Percentiles rank a stretch among this genome's conserved stretches.
phyloP scores from a whole-genome alignment of 148 eudicot species.

The Drosera capensis region DNA sequence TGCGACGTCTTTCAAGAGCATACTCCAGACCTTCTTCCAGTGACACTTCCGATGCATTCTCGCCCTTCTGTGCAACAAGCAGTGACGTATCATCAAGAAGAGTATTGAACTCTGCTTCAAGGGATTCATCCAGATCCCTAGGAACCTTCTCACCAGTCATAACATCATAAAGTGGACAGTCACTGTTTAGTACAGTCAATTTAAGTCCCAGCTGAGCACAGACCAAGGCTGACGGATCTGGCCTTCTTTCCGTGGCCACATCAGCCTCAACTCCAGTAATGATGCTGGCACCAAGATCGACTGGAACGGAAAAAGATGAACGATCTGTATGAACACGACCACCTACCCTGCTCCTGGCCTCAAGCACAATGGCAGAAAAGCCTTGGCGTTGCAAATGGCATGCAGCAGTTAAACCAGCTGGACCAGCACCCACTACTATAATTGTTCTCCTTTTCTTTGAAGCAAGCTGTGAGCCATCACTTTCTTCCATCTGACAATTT shows the following conservation, averaged over 20 bases:
- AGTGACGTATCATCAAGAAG: slow-evolving; percentile 80
- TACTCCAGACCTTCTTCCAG: slow-evolving; percentile 94
- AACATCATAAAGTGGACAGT: slow-evolving; percentile 93
- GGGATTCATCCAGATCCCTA: slow-evolving; percentile 57
- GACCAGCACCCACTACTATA: slow-evolving; percentile 92
- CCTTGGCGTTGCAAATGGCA: slow-evolving; percentile 95
- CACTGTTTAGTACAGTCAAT: slow-evolving; percentile 84
- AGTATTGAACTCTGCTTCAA: slow-evolving; percentile 90
- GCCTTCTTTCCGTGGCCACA: slow-evolving; percentile 79
- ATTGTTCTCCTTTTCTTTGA: slow-evolving; percentile 38
- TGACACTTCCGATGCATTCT: slow-evolving; percentile 65
- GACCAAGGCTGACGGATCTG: slow-evolving; percentile 92
- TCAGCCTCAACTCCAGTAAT: slow-evolving; percentile 99
- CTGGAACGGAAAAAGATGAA: slow-evolving; percentile 92
- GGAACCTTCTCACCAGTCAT: slow-evolving; percentile 83
- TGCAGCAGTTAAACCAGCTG: slow-evolving; percentile 95
- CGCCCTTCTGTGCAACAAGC: slow-evolving; percentile 86
- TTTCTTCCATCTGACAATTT: slow-evolving; percentile 12
- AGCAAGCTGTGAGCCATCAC: slow-evolving; percentile 15
- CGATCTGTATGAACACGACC: slow-evolving; percentile 89
- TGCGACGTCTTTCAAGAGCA: slow-evolving; percentile 58
- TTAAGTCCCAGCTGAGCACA: slow-evolving; percentile 97
- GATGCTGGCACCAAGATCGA: slow-evolving; percentile 99
- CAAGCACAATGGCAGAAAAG: slow-evolving; percentile 65
- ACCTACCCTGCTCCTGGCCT: slow-evolving; percentile 83